Evolutionary conservation across 805 yeast genomes (phyloP), one percentile per base, ranked within the genome.

Genomic region (Myxozyma geophila): DNA sequence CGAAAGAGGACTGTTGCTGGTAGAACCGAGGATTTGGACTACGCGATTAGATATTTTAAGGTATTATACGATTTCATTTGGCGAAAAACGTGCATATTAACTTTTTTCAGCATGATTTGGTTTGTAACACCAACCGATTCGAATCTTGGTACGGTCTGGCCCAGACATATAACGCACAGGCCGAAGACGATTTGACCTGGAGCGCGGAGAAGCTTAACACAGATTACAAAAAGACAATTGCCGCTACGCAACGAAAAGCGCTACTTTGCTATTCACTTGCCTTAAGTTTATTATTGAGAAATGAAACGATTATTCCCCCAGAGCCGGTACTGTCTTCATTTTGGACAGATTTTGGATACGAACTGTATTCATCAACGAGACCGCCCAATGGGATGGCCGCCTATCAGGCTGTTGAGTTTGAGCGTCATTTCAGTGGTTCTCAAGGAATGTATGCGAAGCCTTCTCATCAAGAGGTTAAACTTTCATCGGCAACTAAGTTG

Each of bases 101-200:
- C 36, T 10, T 21, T 9, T 5, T 35, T 7, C 28, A 60, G 55
- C 78, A 80, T 59, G 98, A 95, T 73, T 74, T 95, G 17, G 70
- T 86, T 0, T 86, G 86, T 70, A 85, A 88, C 3, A 81, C 88
- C 1, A 77, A 82, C 46, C 78, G 97, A 37, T 80, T 87, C 53
- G 99, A 95, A 74, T 85, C 90, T 8, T 95, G 99, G 99, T 78
- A 85, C 47, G 80, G 90, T 0, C 74, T 95, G 13, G 97, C 96
- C 0, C 91, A 87, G 71, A 86, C 93, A 0, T 92, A 82, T 69
- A 87, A 92, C 0, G 86, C 80, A 62, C 77, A 89, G 47, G 96
- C 88, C 0, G 98, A 93, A 68, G 97, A 92, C 74, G 97, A 90
- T 67, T 76, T 95, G 60, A 85, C 90, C n/a, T 91, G 97, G 96